Percentiles rank a stretch among this genome's conserved stretches.
phyloP scores from a whole-genome alignment of 345 rosid species.

The Gossypioides kirkii region DNA sequence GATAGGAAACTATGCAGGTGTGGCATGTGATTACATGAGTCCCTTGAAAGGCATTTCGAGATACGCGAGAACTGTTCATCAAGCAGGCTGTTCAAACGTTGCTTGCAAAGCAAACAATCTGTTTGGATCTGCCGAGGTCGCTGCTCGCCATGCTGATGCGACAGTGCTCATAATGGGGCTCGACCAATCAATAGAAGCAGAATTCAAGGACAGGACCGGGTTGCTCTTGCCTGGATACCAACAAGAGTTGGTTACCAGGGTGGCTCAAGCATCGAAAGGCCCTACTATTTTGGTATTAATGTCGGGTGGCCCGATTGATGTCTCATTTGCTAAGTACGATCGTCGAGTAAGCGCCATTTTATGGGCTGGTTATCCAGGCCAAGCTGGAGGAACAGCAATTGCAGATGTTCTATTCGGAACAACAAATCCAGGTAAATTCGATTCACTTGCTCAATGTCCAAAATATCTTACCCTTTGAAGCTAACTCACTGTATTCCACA shows the following conservation, averaged over 20 bases:
- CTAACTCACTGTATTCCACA: constrained; percentile 13
- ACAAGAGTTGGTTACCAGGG: constrained; percentile 66
- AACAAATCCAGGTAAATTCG: constrained; percentile 58
- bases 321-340: constrained; percentile 71
- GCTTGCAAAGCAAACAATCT: constrained; percentile 42
- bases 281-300: constrained; percentile 67
- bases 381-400: constrained; percentile 86
- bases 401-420: constrained; percentile 80
- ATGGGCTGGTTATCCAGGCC: constrained; percentile 99
- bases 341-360: constrained; percentile 62
- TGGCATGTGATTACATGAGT: constrained; percentile 63
- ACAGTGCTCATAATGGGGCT: constrained; percentile 80
- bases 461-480: background rate
- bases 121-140: constrained; percentile 46
- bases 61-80: constrained; percentile 53
- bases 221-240: constrained; percentile 71
- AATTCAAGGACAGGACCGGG: constrained; percentile 60
- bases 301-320: constrained; percentile 83
- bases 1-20: constrained; percentile 96
- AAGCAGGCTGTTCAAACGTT: constrained; percentile 56
- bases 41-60: constrained; percentile 65
- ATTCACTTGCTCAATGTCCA: background rate
- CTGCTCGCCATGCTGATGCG: constrained; percentile 63
- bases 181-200: constrained; percentile 85
- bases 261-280: constrained; percentile 64